phyloP scores from a whole-genome alignment of 2,329 filamentous ascomycete species.

The Ophiostoma ips region DNA sequence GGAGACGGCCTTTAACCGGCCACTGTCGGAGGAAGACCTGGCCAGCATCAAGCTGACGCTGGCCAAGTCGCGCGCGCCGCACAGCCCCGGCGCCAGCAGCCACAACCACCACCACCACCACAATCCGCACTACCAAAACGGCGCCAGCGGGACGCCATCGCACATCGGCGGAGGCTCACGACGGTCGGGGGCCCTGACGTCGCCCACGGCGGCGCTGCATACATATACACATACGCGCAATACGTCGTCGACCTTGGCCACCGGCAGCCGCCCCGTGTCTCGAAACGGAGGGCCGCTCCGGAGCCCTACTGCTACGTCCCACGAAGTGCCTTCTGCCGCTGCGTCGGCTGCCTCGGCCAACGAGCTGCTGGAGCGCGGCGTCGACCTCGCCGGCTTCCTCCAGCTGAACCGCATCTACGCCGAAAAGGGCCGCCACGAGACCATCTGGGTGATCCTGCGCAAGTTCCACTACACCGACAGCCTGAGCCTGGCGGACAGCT shows the following conservation, averaged over 20 bases:
- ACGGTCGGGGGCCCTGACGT: constrained; percentile 34
- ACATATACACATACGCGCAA: no score
- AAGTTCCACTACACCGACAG: constrained; percentile 96
- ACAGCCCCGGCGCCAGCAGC: no score
- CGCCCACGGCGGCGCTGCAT: neutral
- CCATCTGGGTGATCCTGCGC: constrained; percentile 91
- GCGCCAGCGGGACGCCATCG: neutral
- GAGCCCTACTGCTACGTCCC: no score
- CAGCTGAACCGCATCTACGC: constrained; percentile 91
- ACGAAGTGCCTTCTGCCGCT: neutral
- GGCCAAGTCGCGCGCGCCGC: constrained; percentile 34
- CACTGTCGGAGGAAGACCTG: constrained; percentile 66
- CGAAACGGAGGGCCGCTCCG: constrained; percentile 3
- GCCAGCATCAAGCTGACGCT: constrained; percentile 86
- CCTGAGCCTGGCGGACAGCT: constrained; percentile 77
- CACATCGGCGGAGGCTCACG: constrained; percentile 21
- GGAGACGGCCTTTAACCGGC: constrained; percentile 80
- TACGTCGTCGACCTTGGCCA: constrained; percentile 3
- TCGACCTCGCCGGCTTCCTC: constrained; percentile 73
- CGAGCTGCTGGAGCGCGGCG: constrained; percentile 41
- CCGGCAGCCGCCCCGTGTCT: constrained; percentile 2
- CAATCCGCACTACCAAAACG: neutral
- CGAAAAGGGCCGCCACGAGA: constrained; percentile 94
- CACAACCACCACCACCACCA: neutral
- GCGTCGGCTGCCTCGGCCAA: neutral